Evolutionary conservation across 1,139 yeast species (phyloP).

Genomic region (Meyerozyma elateridarum): DNA sequence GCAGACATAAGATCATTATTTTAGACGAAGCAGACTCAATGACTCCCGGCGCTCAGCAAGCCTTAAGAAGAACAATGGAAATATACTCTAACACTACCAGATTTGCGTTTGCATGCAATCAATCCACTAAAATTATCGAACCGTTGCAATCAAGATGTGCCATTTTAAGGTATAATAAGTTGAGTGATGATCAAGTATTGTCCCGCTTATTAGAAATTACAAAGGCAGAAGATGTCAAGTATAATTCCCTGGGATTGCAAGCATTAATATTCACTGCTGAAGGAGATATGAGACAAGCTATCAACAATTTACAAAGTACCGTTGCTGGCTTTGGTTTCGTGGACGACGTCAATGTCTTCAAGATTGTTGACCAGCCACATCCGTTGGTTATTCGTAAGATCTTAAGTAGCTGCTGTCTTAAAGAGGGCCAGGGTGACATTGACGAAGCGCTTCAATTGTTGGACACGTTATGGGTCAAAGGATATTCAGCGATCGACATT

Average conservation of each 20-base stretch:
- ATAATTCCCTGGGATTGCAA: constrained; percentile 85
- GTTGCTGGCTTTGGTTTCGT: constrained; percentile 92
- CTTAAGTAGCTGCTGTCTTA: constrained; percentile 46
- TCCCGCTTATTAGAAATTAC: constrained; percentile 71
- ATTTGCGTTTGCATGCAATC: constrained; percentile 97
- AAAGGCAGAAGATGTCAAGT: constrained; percentile 66
- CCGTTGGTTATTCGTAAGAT: constrained; percentile 81
- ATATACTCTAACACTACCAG: constrained; percentile 90
- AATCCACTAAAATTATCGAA: constrained; percentile 88
- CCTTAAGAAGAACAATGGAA: constrained; percentile 95
- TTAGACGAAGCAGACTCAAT: constrained; percentile 97
- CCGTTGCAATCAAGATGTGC: constrained; percentile 98
- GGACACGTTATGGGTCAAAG: constrained; percentile 75
- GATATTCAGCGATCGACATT: constrained; percentile 91
- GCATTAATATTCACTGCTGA: constrained; percentile 96
- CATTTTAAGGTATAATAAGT: constrained; percentile 74
- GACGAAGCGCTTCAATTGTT: constrained; percentile 69
- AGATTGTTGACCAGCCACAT: constrained; percentile 95
- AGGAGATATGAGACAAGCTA: constrained; percentile 98
- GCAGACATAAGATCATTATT: constrained; percentile 78
- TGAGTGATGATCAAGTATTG: constrained; percentile 81
- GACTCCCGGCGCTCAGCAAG: constrained; percentile 99
- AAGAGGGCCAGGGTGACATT: constrained; percentile 38
- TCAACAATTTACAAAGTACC: constrained; percentile 89
- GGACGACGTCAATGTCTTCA: constrained; percentile 86